These are phyloP conservation scores for Paraconiothyrium sp. DNA, from an alignment of 2,329 filamentous ascomycete genomes.

Conservation along the genomic window DNA sequence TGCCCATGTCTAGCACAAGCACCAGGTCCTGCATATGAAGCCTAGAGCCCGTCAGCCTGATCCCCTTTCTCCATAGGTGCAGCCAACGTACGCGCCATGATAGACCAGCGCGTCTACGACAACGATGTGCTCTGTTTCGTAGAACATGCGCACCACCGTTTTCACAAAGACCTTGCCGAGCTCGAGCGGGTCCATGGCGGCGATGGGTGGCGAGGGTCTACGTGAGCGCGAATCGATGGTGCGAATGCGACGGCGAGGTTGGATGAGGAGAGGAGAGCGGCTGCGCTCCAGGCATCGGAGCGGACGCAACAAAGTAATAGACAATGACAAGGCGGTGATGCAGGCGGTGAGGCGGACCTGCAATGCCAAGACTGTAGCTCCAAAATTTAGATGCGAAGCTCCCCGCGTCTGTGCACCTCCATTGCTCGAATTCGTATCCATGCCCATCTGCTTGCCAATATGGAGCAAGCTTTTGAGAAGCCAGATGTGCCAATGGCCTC, in stretches of 20 bases:
- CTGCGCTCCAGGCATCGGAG: slow-evolving; percentile 10
- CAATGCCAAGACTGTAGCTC: slow-evolving; percentile 31
- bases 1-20: slow-evolving; percentile 75
- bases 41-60: slow-evolving; percentile 49
- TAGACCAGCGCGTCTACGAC: slow-evolving; percentile 82
- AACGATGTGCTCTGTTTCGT: slow-evolving; percentile 83
- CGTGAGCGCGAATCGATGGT: neutral
- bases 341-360: slow-evolving; percentile 35
- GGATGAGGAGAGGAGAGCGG: neutral
- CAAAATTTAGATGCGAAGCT: slow-evolving; percentile 28
- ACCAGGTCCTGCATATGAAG: slow-evolving; percentile 89
- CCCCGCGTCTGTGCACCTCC: slow-evolving; percentile 2
- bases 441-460: slow-evolving; percentile 23
- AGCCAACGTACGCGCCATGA: slow-evolving; percentile 69
- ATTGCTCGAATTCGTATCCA: neutral
- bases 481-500: slow-evolving; percentile 37
- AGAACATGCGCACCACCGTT: slow-evolving; percentile 86
- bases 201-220: neutral
- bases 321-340: slow-evolving; percentile 25
- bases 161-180: slow-evolving; percentile 82
- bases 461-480: slow-evolving; percentile 36
- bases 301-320: slow-evolving; percentile 15
- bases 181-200: slow-evolving; percentile 64
- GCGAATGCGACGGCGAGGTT: neutral
- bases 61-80: slow-evolving; percentile 1